phyloP scores from a whole-genome alignment of 2,329 filamentous ascomycete genomes.

The Epichloe coenophiala region DNA sequence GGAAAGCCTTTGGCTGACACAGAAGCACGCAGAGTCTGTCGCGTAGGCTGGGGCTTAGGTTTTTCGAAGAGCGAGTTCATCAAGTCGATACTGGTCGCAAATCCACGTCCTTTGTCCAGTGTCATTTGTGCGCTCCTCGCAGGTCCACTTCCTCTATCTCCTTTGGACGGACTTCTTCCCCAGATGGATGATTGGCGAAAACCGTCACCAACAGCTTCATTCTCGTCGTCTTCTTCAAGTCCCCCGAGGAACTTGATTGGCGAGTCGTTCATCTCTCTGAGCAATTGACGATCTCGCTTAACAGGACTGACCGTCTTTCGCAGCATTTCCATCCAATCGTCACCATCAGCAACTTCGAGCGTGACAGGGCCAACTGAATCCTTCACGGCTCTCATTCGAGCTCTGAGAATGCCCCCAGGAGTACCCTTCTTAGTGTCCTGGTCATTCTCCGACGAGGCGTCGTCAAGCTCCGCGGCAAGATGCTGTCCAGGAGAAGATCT shows the following conservation, averaged over 20 bases:
- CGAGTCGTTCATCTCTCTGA: conserved; percentile 47
- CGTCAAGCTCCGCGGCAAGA: conserved; percentile 62
- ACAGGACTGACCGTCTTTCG: conserved; percentile 87
- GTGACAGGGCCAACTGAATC: conserved; percentile 43
- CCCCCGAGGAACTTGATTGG: conserved; percentile 16
- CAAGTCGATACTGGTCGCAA: conserved; percentile 82
- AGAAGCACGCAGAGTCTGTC: conserved; percentile 38
- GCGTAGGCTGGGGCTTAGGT: conserved; percentile 46
- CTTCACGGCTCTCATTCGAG: conserved; percentile 50
- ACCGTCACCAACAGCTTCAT: conserved; percentile 32
- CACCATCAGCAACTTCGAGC: conserved; percentile 51
- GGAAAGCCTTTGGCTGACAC: conserved; percentile 53
- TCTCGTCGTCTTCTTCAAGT: conserved; percentile 14
- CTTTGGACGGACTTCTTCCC: conserved; percentile 19
- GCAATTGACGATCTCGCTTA: conserved; percentile 75
- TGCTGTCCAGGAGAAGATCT: conserved; percentile 62
- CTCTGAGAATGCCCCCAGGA: conserved; percentile 48
- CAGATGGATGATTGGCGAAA: conserved; percentile 27
- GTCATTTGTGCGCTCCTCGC: conserved; percentile 19
- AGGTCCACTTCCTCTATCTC: conserved; percentile 16
- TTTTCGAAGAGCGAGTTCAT: conserved; percentile 90
- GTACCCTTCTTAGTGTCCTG: conserved; percentile 31
- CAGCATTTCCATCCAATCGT: conserved; percentile 88
- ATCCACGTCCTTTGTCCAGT: conserved; percentile 45
- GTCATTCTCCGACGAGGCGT: conserved; percentile 41